Conservation (phyloP, 2,329 filamentous ascomycete species). For the Alternaria viburni region DNA sequence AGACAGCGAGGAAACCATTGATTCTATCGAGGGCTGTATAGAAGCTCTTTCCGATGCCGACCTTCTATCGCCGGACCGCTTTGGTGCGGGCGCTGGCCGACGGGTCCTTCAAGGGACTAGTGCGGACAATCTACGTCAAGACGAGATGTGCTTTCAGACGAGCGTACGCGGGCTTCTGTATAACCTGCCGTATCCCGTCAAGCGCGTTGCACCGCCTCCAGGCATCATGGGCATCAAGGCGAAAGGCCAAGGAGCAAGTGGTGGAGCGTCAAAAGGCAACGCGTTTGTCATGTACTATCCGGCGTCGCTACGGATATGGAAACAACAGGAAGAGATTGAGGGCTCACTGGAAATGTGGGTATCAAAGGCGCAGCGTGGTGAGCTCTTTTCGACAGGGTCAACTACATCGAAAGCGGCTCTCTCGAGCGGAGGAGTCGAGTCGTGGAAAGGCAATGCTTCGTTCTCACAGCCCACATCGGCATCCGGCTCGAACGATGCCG, state of each 20-base stretch:
- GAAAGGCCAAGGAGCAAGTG: constrained; percentile 29
- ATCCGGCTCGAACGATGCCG: constrained; percentile 1
- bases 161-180: constrained; percentile 87
- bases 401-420: constrained; percentile 34
- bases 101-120: constrained; percentile 57
- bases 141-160: constrained; percentile 92
- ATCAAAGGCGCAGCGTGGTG: constrained; percentile 58
- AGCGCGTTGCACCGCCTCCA: constrained; percentile 56
- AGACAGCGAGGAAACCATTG: constrained; percentile 67
- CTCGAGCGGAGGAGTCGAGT: constrained; percentile 48
- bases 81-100: constrained; percentile 63
- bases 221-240: constrained; percentile 46
- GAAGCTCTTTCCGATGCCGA: constrained; percentile 88
- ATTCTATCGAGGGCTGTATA: constrained; percentile 83
- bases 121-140: constrained; percentile 81
- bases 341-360: constrained; percentile 74
- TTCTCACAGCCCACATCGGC: constrained; percentile 20
- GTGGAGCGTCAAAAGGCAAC: constrained; percentile 55
- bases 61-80: constrained; percentile 77
- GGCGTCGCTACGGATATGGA: constrained; percentile 81
- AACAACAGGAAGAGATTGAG: constrained; percentile 80
- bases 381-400: constrained; percentile 29
- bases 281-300: constrained; percentile 93
- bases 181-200: constrained; percentile 84
- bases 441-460: constrained; percentile 41